Evolutionary conservation across 1,284 basidiomycete species (phyloP), one percentile per base, ranked within the genome.

Genomic region (Pseudozyma sp.): DNA sequence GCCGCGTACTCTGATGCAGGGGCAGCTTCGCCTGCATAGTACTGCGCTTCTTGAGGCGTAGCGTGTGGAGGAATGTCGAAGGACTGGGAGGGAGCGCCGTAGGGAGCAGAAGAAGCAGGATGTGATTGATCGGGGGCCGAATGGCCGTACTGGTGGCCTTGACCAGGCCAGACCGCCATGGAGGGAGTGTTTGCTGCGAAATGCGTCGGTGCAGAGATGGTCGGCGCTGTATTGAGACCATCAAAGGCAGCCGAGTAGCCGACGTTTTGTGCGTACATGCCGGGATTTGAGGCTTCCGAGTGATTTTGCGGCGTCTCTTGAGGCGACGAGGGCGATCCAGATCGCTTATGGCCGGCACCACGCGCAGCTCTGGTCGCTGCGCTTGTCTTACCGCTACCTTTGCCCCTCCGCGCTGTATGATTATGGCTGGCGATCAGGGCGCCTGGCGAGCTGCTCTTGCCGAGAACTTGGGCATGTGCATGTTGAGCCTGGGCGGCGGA

Each of bases 401-500:
- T 73, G 31, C 59, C 64, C 29, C 65, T 54, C n/a, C 70, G 54
- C 13, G 59, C 67, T 5, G 59, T 65, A 31, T 77, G 74, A 19
- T 73, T 77, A 52, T 68, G 62, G 34, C 62, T 67, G 16, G 70
- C 74, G 24, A 72, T 73, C 40, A 77, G 33, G 1, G 58, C 58
- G 43, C 63, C 70, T 0, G 74, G 69, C 11, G 67, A 71, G 68
- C 67, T 68, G 60, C 68, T 72, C 51, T 78, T 78, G 54, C 75
- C 73, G 9, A 78, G 39, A 3, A 81, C 78, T 39, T 80, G 78
- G 5, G 73, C 75, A 37, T 76, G 74, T 4, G 78, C 78, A 24
- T 78, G 75, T 45, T 81, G 80, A 19, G 67, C 57, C 43, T 78
- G 78, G 1, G 79, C 80, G 7, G 79, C 81, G 2, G 78, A 78